phyloP scores from a whole-genome alignment of 169 alveolate species.

The Besnoitia besnoiti region DNA sequence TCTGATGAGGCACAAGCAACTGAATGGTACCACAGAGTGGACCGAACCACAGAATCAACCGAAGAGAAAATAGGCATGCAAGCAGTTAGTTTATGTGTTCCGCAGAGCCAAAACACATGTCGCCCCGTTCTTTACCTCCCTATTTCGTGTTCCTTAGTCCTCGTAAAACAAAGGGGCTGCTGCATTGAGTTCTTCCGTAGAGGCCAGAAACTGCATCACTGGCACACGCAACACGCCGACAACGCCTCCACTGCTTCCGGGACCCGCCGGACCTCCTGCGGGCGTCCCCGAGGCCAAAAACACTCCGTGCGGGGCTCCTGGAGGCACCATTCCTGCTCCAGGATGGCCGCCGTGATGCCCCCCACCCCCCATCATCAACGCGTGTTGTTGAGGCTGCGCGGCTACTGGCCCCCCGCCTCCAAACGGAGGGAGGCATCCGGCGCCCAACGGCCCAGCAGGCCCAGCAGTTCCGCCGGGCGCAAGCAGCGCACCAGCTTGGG shows the following conservation, averaged over 20 bases:
- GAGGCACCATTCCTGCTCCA: background rate
- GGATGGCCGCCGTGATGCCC: background rate
- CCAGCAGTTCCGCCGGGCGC: background rate
- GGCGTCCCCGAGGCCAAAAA: background rate
- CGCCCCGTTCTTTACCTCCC: background rate
- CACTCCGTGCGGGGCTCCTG: background rate
- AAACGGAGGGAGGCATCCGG: background rate
- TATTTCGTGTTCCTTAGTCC: background rate
- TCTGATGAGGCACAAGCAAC: background rate
- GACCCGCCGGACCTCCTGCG: background rate
- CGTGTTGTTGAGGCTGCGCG: background rate
- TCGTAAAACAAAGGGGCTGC: conserved; percentile 52
- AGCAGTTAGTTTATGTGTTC: background rate
- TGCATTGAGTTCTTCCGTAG: conserved; percentile 37
- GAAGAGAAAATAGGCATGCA: background rate
- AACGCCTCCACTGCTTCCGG: background rate
- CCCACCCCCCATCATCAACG: background rate
- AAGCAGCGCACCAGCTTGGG: background rate
- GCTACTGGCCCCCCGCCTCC: background rate
- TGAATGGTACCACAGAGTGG: too few species aligned
- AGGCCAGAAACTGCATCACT: conserved; percentile 8
- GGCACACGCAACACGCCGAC: background rate
- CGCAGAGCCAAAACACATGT: background rate
- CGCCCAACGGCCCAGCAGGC: background rate
- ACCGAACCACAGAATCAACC: background rate